phyloP scores from a whole-genome alignment of 192 early-diverging fungal species.

The Entophlyctis helioformis region DNA sequence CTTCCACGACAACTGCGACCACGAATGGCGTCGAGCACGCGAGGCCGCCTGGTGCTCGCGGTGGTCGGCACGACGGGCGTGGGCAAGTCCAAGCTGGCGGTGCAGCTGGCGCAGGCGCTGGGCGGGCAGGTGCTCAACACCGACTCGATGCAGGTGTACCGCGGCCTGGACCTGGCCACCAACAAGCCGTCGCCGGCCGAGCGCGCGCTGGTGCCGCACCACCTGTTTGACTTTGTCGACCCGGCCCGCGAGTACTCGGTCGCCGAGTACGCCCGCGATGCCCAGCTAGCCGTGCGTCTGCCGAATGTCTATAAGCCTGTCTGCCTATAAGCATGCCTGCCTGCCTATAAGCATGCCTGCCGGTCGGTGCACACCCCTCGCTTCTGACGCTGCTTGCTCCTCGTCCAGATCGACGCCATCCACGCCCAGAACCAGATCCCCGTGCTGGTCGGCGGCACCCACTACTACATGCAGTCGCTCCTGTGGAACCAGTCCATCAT shows the following conservation, averaged over 20 bases:
- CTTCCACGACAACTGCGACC: too few species aligned
- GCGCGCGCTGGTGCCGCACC: conserved; percentile 58
- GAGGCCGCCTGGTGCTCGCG: conserved; percentile 14
- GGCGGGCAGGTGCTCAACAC: conserved; percentile 87
- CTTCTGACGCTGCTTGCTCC: neutral
- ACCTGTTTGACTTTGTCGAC: conserved; percentile 70
- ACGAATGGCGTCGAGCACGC: too few species aligned
- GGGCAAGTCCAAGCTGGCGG: conserved; percentile 89
- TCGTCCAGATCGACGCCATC: conserved; percentile 60
- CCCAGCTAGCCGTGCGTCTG: conserved; percentile 45
- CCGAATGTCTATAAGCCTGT: too few species aligned
- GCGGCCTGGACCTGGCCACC: conserved; percentile 82
- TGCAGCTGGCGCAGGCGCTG: conserved; percentile 71
- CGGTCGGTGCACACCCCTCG: conserved; percentile 1
- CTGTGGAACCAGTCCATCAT: conserved; percentile 68
- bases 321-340: too few species aligned
- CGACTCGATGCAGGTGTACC: conserved; percentile 94
- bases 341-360: too few species aligned
- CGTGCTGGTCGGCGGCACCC: conserved; percentile 89
- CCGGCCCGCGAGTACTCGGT: conserved; percentile 70
- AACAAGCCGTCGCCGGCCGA: conserved; percentile 82
- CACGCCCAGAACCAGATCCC: conserved; percentile 59
- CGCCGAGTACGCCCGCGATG: conserved; percentile 71
- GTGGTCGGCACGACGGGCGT: conserved; percentile 81
- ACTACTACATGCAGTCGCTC: conserved; percentile 92